Evolutionary conservation across 495 filamentous ascomycete species (phyloP).

Genomic region (Emericellopsis terricola): DNA sequence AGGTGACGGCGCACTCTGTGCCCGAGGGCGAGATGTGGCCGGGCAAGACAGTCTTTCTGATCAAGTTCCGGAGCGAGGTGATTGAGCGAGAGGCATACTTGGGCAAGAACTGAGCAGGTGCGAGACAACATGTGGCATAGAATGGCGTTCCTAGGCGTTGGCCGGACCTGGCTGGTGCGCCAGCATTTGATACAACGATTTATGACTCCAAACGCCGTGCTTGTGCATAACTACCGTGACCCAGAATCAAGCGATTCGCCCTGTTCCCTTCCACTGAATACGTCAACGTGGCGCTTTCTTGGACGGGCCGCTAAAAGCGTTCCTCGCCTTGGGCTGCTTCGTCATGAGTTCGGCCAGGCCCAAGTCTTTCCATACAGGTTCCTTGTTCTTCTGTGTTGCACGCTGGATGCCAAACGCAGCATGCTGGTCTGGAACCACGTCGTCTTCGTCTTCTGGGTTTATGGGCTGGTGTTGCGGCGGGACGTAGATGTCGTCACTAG

Average conservation of each 20-base stretch:
- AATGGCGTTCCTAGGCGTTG: too few species aligned
- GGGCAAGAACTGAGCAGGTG: slow-evolving; percentile 18
- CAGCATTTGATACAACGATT: too few species aligned
- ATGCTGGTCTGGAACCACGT: slow-evolving; percentile 93
- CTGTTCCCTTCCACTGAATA: too few species aligned
- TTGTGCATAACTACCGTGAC: too few species aligned
- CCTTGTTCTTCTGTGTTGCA: slow-evolving; percentile 53
- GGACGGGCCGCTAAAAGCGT: slow-evolving; percentile 7
- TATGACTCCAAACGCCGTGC: too few species aligned
- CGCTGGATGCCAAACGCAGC: slow-evolving; percentile 89
- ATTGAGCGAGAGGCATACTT: slow-evolving; percentile 71
- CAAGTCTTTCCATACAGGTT: slow-evolving; percentile 74
- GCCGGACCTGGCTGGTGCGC: too few species aligned
- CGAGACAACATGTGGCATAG: too few species aligned
- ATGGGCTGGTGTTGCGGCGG: slow-evolving; percentile 76
- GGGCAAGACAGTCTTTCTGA: slow-evolving; percentile 82
- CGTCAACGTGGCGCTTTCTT: slow-evolving; percentile 28
- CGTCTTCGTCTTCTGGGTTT: slow-evolving; percentile 96
- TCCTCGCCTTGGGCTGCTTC: slow-evolving; percentile 16
- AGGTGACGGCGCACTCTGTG: slow-evolving; percentile 81
- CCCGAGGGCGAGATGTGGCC: slow-evolving; percentile 75
- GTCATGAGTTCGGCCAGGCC: slow-evolving; percentile 56
- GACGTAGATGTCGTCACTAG: slow-evolving; percentile 72
- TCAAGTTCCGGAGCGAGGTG: slow-evolving; percentile 75
- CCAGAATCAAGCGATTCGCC: too few species aligned